phyloP scores from a whole-genome alignment of 169 alveolate genomes.

The Plasmodium reichenowi region DNA sequence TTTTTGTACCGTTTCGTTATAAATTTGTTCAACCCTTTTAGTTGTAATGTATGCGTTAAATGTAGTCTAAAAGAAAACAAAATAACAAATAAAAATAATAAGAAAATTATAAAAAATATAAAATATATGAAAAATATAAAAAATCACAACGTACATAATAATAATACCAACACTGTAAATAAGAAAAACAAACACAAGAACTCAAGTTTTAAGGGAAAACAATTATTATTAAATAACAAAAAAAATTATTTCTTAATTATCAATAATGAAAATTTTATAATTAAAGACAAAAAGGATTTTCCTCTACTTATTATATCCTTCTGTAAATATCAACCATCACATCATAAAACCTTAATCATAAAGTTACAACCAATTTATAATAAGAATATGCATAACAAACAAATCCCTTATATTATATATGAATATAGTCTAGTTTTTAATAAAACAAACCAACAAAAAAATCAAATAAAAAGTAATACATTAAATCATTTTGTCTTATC shows the following conservation, averaged over 20 bases:
- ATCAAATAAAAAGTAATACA: too few relatives aligned
- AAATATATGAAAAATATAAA: too few relatives aligned
- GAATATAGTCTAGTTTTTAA: constrained; percentile 33
- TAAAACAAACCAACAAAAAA: background rate
- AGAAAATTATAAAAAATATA: background rate
- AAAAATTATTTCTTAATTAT: constrained; percentile 25
- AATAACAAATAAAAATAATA: background rate
- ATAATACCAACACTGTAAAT: background rate
- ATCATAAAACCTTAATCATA: constrained; percentile 3
- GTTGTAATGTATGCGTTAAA: constrained; percentile 29
- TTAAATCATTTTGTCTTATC: too few relatives aligned
- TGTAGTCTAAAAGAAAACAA: constrained; percentile 11
- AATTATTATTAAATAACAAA: constrained; percentile 26
- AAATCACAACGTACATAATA: background rate
- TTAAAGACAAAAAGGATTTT: constrained; percentile 31
- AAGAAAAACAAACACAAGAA: background rate
- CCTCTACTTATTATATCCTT: constrained; percentile 36
- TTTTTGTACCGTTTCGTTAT: constrained; percentile 29
- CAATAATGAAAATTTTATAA: constrained; percentile 44
- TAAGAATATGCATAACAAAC: background rate
- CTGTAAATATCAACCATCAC: constrained; percentile 22
- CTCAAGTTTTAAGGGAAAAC: background rate
- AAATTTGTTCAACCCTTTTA: constrained; percentile 60
- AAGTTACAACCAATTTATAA: constrained; percentile 13
- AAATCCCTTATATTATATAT: constrained; percentile 5